Evolutionary conservation across 768 basidiomycete genomes (phyloP), one percentile per base, ranked within the genome.

Genomic region (Rhizopogon vesiculosus): DNA sequence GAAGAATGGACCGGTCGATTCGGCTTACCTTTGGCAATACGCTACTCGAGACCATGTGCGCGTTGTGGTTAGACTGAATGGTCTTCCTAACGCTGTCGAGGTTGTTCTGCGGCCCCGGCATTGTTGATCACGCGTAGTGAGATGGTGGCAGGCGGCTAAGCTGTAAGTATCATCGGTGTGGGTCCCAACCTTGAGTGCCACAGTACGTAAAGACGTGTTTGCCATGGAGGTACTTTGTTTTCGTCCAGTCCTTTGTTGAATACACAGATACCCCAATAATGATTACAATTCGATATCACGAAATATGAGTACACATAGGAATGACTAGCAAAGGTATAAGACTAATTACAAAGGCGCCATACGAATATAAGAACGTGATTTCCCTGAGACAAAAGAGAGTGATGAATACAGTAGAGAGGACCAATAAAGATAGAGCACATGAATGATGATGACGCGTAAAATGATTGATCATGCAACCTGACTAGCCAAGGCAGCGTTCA

Each of bases 401-500:
- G 45, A 41, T 31, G 48, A 52, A 69, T 69, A 71, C 68, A 69
- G 51, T 41, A 51, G 40, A 42, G 51, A 64, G 59, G 56, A 62
- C 61, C 62, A 55, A 70, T 68, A 64, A 61, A 49, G 48, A 49
- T 49, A 49, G 19, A 49, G 15, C 48, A 49, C 35, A 16, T 35
- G 18, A 6, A 3, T 22, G 33, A 35, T 16, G 35, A 49, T n/a
- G 48, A 10, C 48, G 38, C 48, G 3, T 19, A 8, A 19, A 55
- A 29, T 42, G 15, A 22, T 38, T 4, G 16, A 39, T 69, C 55
- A 69, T 28, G 58, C 64, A 3, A 49, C 66, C 48, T 62, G 67
- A 52, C 60, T 53, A 12, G 64, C 45, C n/a, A 65, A 54, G 33
- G 56, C n/a, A 15, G 43, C 51, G 18, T 40, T 48, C 31, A 58